phyloP scores from a whole-genome alignment of 1,139 yeast genomes.

The Yamadazyma mexicana region DNA sequence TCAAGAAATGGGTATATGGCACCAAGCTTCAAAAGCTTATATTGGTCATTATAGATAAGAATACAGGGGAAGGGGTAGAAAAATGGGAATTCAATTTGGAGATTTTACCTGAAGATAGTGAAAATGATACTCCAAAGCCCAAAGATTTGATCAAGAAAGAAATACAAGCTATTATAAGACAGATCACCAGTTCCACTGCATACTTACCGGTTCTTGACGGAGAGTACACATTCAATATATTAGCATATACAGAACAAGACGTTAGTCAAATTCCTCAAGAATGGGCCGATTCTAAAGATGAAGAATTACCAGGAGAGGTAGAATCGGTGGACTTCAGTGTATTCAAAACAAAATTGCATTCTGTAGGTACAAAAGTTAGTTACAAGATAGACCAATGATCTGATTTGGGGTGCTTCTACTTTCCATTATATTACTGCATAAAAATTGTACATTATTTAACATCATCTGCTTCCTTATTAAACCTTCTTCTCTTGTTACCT shows the following conservation, averaged over 20 bases:
- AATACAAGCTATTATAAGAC: slow-evolving; percentile 83
- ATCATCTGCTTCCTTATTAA: slow-evolving; percentile 23
- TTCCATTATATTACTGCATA: neutral
- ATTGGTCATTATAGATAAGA: slow-evolving; percentile 68
- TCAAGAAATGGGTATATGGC: slow-evolving; percentile 78
- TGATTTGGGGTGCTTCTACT: too few species aligned
- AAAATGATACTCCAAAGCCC: slow-evolving; percentile 26
- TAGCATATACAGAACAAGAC: slow-evolving; percentile 79
- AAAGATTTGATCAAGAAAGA: slow-evolving; percentile 64
- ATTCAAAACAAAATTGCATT: slow-evolving; percentile 68
- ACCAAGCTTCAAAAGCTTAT: slow-evolving; percentile 70
- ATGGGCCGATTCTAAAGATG: slow-evolving; percentile 79
- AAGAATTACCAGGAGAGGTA: slow-evolving; percentile 52
- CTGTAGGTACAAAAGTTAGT: slow-evolving; percentile 75
- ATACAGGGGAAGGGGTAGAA: slow-evolving; percentile 69
- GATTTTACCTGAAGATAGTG: slow-evolving; percentile 22
- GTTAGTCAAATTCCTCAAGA: slow-evolving; percentile 64
- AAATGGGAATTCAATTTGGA: slow-evolving; percentile 83
- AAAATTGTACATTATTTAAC: slow-evolving; percentile 1
- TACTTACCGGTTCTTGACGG: slow-evolving; percentile 77
- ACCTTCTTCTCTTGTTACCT: slow-evolving; percentile 49
- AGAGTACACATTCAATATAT: slow-evolving; percentile 78
- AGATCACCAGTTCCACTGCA: slow-evolving; percentile 85
- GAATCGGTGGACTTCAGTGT: slow-evolving; percentile 71
- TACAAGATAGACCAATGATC: slow-evolving; percentile 42